Conservation (phyloP, 148 eudicot genomes). For the Persicaria maculosa region DNA sequence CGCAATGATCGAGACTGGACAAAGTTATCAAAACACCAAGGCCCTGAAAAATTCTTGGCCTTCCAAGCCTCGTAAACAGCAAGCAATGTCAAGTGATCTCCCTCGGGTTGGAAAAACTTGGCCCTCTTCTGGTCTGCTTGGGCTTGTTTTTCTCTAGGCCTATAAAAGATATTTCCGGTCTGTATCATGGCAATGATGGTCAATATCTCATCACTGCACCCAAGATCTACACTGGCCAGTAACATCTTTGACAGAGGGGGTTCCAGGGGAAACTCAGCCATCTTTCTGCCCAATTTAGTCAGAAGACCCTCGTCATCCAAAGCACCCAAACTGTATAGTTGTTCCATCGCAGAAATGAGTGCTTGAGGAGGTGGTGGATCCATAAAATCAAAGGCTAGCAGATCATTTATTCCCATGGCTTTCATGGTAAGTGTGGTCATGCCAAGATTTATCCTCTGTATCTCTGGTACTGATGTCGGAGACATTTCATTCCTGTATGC, state of each 20-base stretch:
- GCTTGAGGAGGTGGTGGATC: constrained; percentile 97
- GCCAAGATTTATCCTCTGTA: constrained; percentile 89
- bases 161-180: constrained; percentile 80
- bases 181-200: constrained; percentile 95
- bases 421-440: constrained; percentile 57
- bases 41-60: constrained; percentile 78
- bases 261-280: constrained; percentile 92
- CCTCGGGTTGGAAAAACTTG: constrained; percentile 94
- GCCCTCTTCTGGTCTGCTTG: constrained; percentile 91
- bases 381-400: constrained; percentile 87
- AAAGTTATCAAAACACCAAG: constrained; percentile 96
- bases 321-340: constrained; percentile 89
- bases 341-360: constrained; percentile 93
- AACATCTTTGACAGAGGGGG: constrained; percentile 95
- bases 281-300: constrained; percentile 81
- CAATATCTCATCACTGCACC: constrained; percentile 89
- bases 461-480: constrained; percentile 79
- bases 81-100: constrained; percentile 87
- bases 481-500: constrained; percentile 94
- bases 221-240: constrained; percentile 89
- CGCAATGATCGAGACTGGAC: constrained; percentile 88
- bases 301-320: constrained; percentile 91
- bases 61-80: constrained; percentile 99
- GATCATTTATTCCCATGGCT: constrained; percentile 93
- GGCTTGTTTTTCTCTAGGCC: constrained; percentile 98